Base-by-base conservation (phyloP, 108 stramenopile species). In the Cyclostephanos invisitatus region DNA sequence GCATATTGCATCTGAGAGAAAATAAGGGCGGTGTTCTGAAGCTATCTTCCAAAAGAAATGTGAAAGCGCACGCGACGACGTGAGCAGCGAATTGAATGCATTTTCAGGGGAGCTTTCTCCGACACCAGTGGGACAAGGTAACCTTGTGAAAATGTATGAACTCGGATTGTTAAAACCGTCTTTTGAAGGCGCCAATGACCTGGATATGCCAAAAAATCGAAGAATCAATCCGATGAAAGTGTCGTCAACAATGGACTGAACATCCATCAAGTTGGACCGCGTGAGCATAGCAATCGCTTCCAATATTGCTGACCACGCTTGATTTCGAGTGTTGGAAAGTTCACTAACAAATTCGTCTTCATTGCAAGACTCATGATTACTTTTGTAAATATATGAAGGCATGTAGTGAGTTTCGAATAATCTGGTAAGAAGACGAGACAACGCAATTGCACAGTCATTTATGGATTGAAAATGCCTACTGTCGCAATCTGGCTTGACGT, bases 141-240 rank as follows among this genome's bases (percentile, higher is more conserved):
- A 18, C 46, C 62, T 35, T 64, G 5, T 64, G 37, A 64, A 32
- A 15, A 22, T 37, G 62, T 47, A 40, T 64, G 62, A 64, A 38
- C 3, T 24, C 3, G 58, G 54, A 21, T 9, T 15, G 36, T 48
- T 61, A 27, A 5, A 1, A 28, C 17, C 0, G 50, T 49, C 53
- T 62, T 62, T 36, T 42, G 20, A 46, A 4, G 28, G 48, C 42
- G n/a, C 22, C 42, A 29, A 21, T 18, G 36, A 51, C 28, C 50
- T 74, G 65, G 40, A 57, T 3, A 75, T 58, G 40, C 48, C 66
- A 54, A 75, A 75, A 49, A 70, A 77, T 3, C 76, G 76, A 37
- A 77, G 76, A 20, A 46, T 70, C 24, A 70, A 69, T 29, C 53
- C 58, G 14, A 53, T 48, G 20, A 55, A 18, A 7, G 55, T 58